phyloP scores from a whole-genome alignment of 1,284 basidiomycete genomes.

The Cronartium ribicola region DNA sequence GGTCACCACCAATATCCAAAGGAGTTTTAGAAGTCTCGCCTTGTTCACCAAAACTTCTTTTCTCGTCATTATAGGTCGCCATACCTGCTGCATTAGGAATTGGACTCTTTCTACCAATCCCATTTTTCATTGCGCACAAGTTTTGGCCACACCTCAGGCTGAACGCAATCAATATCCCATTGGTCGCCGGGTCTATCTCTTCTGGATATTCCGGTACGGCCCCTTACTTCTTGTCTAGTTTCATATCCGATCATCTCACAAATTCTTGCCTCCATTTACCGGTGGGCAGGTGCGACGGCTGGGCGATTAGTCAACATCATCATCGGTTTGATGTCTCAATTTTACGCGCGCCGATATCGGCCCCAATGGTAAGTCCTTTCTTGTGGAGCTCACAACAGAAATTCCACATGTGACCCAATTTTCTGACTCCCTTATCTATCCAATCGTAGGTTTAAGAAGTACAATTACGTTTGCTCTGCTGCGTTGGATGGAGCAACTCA shows the following conservation, averaged over 20 bases:
- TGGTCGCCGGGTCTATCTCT: slow-evolving; percentile 13
- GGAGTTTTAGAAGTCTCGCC: no score
- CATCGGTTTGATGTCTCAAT: slow-evolving; percentile 33
- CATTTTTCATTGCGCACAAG: slow-evolving; percentile 24
- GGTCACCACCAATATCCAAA: neutral
- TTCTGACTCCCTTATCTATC: neutral
- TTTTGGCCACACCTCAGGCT: slow-evolving; percentile 11
- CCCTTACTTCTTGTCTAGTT: neutral
- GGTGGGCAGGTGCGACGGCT: slow-evolving; percentile 20
- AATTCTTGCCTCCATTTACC: neutral
- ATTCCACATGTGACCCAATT: neutral
- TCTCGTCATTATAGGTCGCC: neutral
- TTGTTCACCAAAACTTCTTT: neutral
- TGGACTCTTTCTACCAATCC: slow-evolving; percentile 15
- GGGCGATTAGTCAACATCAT: slow-evolving; percentile 30
- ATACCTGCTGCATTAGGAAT: slow-evolving; percentile 3
- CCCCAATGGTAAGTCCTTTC: slow-evolving; percentile 25
- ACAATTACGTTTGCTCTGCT: slow-evolving; percentile 29
- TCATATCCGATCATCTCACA: neutral
- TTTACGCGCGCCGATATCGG: slow-evolving; percentile 33
- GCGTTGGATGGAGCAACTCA: slow-evolving; percentile 33
- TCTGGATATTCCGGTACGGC: slow-evolving; percentile 2
- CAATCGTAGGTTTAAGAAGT: slow-evolving; percentile 23
- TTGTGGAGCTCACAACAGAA: no score
- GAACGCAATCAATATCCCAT: slow-evolving; percentile 5